Evolutionary conservation across 2,329 filamentous ascomycete species (phyloP).

Genomic region (Cucurbitaria berberidis): DNA sequence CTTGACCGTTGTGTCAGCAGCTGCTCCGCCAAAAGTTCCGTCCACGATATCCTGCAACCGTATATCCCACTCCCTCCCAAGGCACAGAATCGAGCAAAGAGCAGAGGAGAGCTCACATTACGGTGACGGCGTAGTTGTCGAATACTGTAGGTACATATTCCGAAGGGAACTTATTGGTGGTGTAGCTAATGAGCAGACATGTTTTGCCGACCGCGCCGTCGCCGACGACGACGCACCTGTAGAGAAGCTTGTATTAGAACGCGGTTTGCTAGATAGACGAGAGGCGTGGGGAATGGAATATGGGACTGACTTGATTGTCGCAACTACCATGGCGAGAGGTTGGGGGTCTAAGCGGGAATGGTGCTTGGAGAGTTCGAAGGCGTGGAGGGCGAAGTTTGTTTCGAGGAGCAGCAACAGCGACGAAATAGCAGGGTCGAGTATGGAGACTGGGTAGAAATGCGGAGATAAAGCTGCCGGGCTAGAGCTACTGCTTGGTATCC

Average conservation of each 20-base stretch:
- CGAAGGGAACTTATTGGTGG: slow-evolving; percentile 98
- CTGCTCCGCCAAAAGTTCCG: slow-evolving; percentile 7
- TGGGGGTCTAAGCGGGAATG: neutral
- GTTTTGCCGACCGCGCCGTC: slow-evolving; percentile 99
- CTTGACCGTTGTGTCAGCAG: slow-evolving; percentile 60
- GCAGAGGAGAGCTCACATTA: slow-evolving; percentile 75
- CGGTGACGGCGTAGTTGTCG: slow-evolving; percentile 99
- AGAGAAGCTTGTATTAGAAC: slow-evolving; percentile 17
- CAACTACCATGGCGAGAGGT: slow-evolving; percentile 46
- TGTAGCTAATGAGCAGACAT: slow-evolving; percentile 98
- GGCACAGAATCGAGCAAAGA: neutral
- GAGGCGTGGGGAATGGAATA: slow-evolving; percentile 1
- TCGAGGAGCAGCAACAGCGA: slow-evolving; percentile 18
- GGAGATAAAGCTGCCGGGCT: slow-evolving; percentile 30
- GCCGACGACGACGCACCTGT: slow-evolving; percentile 96
- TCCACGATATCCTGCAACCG: neutral
- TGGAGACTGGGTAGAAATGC: slow-evolving; percentile 21
- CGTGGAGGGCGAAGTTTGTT: slow-evolving; percentile 16
- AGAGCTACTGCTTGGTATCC: slow-evolving; percentile 31
- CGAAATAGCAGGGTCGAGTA: slow-evolving; percentile 19
- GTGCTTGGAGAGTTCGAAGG: neutral
- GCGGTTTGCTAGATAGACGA: neutral
- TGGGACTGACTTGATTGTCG: slow-evolving; percentile 51
- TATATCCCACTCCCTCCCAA: neutral
- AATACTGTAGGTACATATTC: slow-evolving; percentile 99